Evolutionary conservation across 805 yeast species (phyloP).

Genomic region (Pichia californica): DNA sequence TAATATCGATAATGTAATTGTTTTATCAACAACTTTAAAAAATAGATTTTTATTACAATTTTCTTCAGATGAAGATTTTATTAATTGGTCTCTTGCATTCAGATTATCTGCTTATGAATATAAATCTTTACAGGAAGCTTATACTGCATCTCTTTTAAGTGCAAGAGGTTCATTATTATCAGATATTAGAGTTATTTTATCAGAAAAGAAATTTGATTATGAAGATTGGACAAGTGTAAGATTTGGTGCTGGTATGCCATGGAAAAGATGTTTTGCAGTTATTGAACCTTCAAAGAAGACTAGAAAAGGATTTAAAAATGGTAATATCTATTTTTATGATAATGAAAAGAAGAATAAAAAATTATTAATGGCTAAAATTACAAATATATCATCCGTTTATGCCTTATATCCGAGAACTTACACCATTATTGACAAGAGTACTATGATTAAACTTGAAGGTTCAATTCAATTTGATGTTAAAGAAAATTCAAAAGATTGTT

Average conservation of each 20-base stretch:
- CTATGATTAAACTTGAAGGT: conserved; percentile 88
- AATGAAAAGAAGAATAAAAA: conserved; percentile 70
- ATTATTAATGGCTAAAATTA: conserved; percentile 72
- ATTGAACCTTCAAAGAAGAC: conserved; percentile 61
- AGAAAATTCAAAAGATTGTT: conserved; percentile 46
- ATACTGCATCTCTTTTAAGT: conserved; percentile 88
- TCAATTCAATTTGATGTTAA: conserved; percentile 53
- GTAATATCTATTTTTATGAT: conserved; percentile 75
- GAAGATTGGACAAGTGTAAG: conserved; percentile 95
- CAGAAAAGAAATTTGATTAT: conserved; percentile 75
- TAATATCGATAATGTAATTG: conserved; percentile 67
- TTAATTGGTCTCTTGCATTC: conserved; percentile 78
- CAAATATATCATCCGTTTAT: conserved; percentile 61
- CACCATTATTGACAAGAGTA: conserved; percentile 73
- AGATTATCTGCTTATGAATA: conserved; percentile 77
- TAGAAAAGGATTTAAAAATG: conserved; percentile 43
- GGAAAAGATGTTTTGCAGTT: conserved; percentile 92
- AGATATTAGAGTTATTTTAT: conserved; percentile 78
- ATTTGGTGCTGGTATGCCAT: conserved; percentile 96
- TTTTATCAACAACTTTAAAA: conserved; percentile 88
- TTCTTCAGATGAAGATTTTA: conserved; percentile 54
- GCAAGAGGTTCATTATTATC: conserved; percentile 86
- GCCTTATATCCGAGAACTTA: conserved; percentile 92
- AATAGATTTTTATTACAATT: conserved; percentile 82
- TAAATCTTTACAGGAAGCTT: conserved; percentile 84